Evolutionary conservation across 1,284 basidiomycete species (phyloP), one percentile per base, ranked within the genome.

Genomic region (Puccinia horiana): DNA sequence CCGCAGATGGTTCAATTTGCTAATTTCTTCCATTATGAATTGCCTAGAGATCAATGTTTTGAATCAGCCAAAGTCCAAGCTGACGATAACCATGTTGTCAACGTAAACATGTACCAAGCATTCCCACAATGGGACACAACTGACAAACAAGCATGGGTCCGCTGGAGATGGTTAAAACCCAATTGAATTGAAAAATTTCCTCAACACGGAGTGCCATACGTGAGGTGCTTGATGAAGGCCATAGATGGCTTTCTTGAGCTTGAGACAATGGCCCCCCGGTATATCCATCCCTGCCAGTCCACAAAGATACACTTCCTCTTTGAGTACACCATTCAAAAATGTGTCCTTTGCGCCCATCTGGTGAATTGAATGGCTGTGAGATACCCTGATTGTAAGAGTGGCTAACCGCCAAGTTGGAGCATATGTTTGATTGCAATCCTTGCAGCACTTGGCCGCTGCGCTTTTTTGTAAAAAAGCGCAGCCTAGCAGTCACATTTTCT

Each of bases 21-120:
- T 61, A 4, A 77, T 37, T 29, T 77, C 58, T 23, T 77, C 63
- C 63, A 63, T 77, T 12, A 32, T 42, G 40, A 63, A 77, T 3
- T 16, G 2, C 18, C 11, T 20, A 6, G 61, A 65, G 44, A 77
- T 77, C n/a, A 77, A 40, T 3, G 47, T 11, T 26, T 77, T 77
- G 49, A 77, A 77, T 32, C 61, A 20, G 14, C 26, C 11, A 14
- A 77, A 42, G 23, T 77, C 42, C 16, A 9, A 35, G 35, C 76
- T 65, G 47, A 77, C 32, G 18, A 77, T 77, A 1, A 63, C 26
- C 49, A 77, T 44, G 29, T 77, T 40, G 61, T 54, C 8, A 58
- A 56, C n/a, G n/a, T n/a, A n/a, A 14, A 73, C 70, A 26, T 73
- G 70, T 20, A 73, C 70, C 3, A 73, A 76, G 63, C 76, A 77